Evolutionary conservation across 352 stramenopile genomes (phyloP), one percentile per base, ranked within the genome.

Genomic region (Plasmopara muralis): DNA sequence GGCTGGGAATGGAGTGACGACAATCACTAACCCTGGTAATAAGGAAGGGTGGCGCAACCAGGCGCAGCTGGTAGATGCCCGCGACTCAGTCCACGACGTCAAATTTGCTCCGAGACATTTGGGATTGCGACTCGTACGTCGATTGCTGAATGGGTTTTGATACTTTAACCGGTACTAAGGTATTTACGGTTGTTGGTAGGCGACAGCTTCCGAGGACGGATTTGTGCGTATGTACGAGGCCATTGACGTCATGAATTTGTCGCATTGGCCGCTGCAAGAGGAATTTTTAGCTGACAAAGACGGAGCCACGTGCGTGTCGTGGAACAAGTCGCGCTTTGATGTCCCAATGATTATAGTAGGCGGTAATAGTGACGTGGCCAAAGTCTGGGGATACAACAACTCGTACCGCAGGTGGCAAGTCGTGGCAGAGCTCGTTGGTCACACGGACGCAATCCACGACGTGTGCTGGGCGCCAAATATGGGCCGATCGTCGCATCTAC

Each of bases 391-490:
- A 33, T 97, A 97, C 68, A 94, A 88, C 62, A 89, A 96, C 60
- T 65, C 67, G 47, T 83, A 84, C 53, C 74, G 86, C 31, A 74
- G 76, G 43, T 97, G 93, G 90, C 69, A 97, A 43, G 66, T 92
- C 39, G 68, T 89, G 6, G 75, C 81, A 0, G 77, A 93, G 65
- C 74, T 98, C 2, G 65, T 70, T 31, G 87, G 83, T 37, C 89
- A 97, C 47, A 69, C 72, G 25, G 79, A 93, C 48, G 78, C 86
- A 43, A 95, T 98, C 44, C 80, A 97, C 63, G 94, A 98, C 73
- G 93, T 98, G 31, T 87, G 83, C 51, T 99, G 95, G 95, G 94
- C 96, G 34, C 93, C 95, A 7, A 97, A 97, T 73, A 95, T 98
- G 61, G 95, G 94, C 7, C 79, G 83, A 16, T 90, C 81, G 33